These are phyloP conservation scores for Neopestalotiopsis sp. DNA, from an alignment of 2,329 filamentous ascomycete species.

Conservation along the genomic window DNA sequence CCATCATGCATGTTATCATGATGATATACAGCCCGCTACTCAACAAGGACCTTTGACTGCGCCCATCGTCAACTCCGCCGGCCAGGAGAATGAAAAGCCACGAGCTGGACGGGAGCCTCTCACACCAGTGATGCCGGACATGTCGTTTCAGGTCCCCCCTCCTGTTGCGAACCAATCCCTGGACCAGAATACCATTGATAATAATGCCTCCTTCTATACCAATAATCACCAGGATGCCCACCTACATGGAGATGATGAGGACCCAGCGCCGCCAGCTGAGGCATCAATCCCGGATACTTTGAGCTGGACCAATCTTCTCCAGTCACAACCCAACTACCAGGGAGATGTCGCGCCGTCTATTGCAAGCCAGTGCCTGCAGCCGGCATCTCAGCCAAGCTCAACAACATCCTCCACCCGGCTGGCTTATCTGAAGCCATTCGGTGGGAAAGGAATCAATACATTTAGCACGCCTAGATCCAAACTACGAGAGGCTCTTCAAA, in stretches of 20 bases:
- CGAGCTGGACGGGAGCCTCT: conserved; percentile 54
- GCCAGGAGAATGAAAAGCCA: conserved; percentile 61
- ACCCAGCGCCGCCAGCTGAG: conserved; percentile 37
- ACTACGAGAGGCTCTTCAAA: conserved; percentile 37
- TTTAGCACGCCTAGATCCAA: conserved; percentile 48
- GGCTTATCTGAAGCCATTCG: conserved; percentile 60
- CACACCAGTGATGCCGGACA: conserved; percentile 53
- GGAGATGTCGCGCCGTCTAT: conserved; percentile 47
- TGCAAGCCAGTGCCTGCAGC: conserved; percentile 55
- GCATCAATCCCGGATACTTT: conserved; percentile 62
- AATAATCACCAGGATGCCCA: conserved; percentile 35
- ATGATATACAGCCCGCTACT: conserved; percentile 45
- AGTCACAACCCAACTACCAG: conserved; percentile 42
- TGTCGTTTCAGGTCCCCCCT: conserved; percentile 47
- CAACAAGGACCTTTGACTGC: conserved; percentile 32
- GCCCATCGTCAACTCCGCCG: conserved; percentile 31
- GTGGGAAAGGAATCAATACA: conserved; percentile 60
- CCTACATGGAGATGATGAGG: conserved; percentile 28
- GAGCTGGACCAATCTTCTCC: conserved; percentile 52
- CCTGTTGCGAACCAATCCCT: conserved; percentile 41
- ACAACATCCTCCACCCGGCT: conserved; percentile 56
- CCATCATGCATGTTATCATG: conserved; percentile 67
- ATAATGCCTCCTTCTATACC: conserved; percentile 40
- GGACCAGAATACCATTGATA: conserved; percentile 47
- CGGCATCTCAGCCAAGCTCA: conserved; percentile 58